phyloP scores from a whole-genome alignment of 768 basidiomycete genomes.

The Leucogyrophana mollusca region DNA sequence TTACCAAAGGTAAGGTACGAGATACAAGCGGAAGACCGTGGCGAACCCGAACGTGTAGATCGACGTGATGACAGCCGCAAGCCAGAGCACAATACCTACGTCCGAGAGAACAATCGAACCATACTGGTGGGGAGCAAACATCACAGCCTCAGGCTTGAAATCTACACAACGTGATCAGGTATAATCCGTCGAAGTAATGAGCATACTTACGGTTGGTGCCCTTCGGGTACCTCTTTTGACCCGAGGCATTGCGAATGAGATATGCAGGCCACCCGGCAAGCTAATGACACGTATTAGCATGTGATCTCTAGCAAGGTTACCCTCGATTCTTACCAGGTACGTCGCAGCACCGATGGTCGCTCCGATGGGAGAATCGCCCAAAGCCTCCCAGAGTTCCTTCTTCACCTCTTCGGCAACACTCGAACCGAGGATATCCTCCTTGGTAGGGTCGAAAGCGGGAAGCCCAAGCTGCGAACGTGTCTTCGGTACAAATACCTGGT shows the following conservation, averaged over 20 bases:
- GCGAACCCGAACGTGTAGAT: slow-evolving; percentile 63
- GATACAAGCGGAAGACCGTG: slow-evolving; percentile 75
- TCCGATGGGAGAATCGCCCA: slow-evolving; percentile 88
- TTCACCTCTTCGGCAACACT: slow-evolving; percentile 65
- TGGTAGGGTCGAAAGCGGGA: slow-evolving; percentile 66
- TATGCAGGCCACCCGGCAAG: slow-evolving; percentile 87
- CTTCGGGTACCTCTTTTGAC: slow-evolving; percentile 77
- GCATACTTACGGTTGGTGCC: slow-evolving; percentile 71
- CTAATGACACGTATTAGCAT: no score
- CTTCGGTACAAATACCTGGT: slow-evolving; percentile 92
- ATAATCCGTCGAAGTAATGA: neutral
- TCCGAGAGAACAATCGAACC: slow-evolving; percentile 79
- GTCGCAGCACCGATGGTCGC: slow-evolving; percentile 50
- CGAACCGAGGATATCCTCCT: slow-evolving; percentile 64
- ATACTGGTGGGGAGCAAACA: slow-evolving; percentile 84
- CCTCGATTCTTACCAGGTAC: slow-evolving; percentile 52
- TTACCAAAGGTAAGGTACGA: slow-evolving; percentile 86
- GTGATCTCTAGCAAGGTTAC: no score
- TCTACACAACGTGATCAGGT: slow-evolving; percentile 37
- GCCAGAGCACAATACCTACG: slow-evolving; percentile 75
- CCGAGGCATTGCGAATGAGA: slow-evolving; percentile 78
- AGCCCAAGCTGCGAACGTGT: slow-evolving; percentile 73
- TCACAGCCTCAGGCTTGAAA: slow-evolving; percentile 73
- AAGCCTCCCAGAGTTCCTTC: slow-evolving; percentile 77
- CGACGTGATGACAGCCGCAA: slow-evolving; percentile 54